phyloP scores from a whole-genome alignment of 208 protist genomes.

The Balamuthia mandrillaris region DNA sequence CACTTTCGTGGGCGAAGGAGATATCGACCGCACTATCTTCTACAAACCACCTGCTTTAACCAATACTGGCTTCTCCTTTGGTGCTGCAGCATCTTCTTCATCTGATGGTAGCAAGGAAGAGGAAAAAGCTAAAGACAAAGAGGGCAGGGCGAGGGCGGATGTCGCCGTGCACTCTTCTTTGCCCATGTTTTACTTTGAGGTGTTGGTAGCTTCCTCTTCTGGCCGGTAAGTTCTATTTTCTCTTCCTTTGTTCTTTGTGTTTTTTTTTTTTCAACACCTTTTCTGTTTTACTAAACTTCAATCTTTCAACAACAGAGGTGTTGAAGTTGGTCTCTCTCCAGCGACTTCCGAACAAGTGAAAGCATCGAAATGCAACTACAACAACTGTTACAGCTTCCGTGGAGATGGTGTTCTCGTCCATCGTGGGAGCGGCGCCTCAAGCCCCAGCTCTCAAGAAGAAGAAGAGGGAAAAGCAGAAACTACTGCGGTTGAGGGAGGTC shows the following conservation, averaged over 20 bases:
- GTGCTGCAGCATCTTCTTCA: no score
- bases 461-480: no score
- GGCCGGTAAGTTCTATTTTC: constrained; percentile 4
- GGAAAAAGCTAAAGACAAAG: no score
- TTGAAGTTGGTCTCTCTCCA: background rate
- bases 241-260: background rate
- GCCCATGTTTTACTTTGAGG: constrained; percentile 38
- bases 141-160: background rate
- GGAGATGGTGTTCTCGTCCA: constrained; percentile 27
- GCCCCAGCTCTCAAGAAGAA: no score
- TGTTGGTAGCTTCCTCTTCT: background rate
- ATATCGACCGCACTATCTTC: no score
- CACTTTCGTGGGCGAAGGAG: no score
- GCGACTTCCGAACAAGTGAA: no score
- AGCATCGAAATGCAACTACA: constrained; percentile 15
- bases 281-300: background rate
- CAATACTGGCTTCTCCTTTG: background rate
- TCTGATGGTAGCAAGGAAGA: no score
- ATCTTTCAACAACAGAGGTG: background rate
- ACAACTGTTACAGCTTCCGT: constrained; percentile 3
- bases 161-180: background rate
- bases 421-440: no score
- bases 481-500: background rate
- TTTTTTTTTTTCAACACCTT: background rate
- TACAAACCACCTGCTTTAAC: background rate